A percentile compares a stretch with the other conserved stretches of the same genome.
Conservation (phyloP, 345 rosid genomes). For the Lepidium aucheri region DNA sequence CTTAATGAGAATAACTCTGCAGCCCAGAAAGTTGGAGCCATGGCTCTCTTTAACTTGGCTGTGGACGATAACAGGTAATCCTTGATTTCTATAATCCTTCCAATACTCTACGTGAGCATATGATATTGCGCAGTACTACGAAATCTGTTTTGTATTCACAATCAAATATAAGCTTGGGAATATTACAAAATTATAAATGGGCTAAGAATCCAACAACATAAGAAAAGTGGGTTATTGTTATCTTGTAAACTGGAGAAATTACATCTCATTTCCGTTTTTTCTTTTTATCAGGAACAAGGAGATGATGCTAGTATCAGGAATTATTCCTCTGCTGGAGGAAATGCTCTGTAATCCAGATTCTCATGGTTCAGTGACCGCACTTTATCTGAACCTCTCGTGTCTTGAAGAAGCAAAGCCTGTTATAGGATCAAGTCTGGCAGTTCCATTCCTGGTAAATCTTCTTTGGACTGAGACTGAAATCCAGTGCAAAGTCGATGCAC, state of each 20-base stretch:
- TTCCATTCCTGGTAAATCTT: constrained; percentile 59
- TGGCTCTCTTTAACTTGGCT: constrained; percentile 95
- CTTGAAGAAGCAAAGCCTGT: constrained; percentile 64
- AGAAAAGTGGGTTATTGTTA: not conserved
- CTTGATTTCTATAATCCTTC: not conserved
- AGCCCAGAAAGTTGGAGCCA: constrained; percentile 78
- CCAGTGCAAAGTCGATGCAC: constrained; percentile 89
- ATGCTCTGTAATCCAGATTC: constrained; percentile 56
- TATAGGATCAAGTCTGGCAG: constrained; percentile 72
- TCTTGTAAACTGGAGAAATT: not conserved
- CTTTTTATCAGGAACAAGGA: constrained; percentile 64
- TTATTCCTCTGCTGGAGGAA: constrained; percentile 58
- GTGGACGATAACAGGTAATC: constrained; percentile 85
- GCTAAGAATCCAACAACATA: not conserved
- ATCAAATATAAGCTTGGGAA: not conserved
- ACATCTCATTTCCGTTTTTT: constrained; percentile 1
- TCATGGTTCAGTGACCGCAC: constrained; percentile 65
- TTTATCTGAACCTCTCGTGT: constrained; percentile 84
- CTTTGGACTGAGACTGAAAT: constrained; percentile 50
- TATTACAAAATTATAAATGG: not conserved
- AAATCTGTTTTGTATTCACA: not conserved
- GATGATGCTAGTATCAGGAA: constrained; percentile 67
- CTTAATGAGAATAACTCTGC: constrained; percentile 34
- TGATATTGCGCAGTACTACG: not conserved
- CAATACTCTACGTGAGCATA: not conserved